These are phyloP conservation scores for Aspergillus asperescens DNA, from an alignment of 495 filamentous ascomycete genomes.

Conservation along the genomic window DNA sequence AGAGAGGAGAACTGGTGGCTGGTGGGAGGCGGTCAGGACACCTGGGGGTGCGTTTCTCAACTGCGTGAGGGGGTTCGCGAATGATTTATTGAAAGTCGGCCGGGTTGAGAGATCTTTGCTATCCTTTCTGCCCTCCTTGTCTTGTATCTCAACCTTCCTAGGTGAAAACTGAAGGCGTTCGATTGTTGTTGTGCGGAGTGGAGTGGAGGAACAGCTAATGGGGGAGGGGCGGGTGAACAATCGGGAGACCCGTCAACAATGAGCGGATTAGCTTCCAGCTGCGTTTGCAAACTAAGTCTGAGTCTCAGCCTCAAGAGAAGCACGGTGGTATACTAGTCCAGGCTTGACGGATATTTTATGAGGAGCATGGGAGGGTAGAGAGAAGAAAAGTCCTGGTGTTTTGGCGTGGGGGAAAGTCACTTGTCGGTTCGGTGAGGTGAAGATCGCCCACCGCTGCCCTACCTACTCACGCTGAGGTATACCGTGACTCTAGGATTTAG, in stretches of 20 bases:
- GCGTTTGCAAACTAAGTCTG: not conserved
- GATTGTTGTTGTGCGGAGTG: slow-evolving; percentile 14
- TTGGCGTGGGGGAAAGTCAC: not conserved
- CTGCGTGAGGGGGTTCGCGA: not conserved
- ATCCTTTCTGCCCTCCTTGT: not conserved
- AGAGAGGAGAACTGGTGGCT: slow-evolving; percentile 10
- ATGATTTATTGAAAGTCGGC: not conserved
- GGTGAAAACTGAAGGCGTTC: not conserved
- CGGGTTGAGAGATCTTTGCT: not conserved
- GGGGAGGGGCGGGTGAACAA: slow-evolving; percentile 10
- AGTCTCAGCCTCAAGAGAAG: not conserved
- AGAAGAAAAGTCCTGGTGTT: slow-evolving; percentile 1
- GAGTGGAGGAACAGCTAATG: slow-evolving; percentile 3
- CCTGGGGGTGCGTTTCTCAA: not conserved
- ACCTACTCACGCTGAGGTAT: not conserved
- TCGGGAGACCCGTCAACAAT: slow-evolving; percentile 10
- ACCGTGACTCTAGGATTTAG: not conserved
- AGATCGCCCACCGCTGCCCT: not conserved
- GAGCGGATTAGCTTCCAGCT: slow-evolving; percentile 9
- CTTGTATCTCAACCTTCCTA: not conserved
- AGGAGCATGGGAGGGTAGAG: not conserved
- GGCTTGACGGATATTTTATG: not conserved
- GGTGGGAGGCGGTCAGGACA: slow-evolving; percentile 17
- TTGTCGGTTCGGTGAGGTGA: not conserved
- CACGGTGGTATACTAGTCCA: not conserved